Percentiles rank a stretch among this genome's conserved stretches.
These are phyloP conservation scores for Neonectria faginata DNA, from an alignment of 2,329 filamentous ascomycete species.

Conservation along the genomic window DNA sequence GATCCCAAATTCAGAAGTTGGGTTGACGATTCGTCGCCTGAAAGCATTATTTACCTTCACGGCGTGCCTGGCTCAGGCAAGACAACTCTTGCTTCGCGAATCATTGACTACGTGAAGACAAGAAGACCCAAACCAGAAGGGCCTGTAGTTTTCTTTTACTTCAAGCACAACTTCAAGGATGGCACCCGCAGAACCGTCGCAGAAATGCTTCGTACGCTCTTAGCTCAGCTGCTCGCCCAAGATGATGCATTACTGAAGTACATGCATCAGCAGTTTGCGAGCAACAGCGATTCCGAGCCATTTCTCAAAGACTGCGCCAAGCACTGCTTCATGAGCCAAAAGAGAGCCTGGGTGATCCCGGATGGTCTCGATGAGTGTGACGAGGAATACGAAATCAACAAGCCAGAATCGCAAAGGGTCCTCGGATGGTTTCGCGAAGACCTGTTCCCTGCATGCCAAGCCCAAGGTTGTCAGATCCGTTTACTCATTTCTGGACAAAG, in stretches of 20 bases:
- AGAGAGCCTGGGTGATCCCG: constrained; percentile 46
- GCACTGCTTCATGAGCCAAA: background rate
- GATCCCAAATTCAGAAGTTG: background rate
- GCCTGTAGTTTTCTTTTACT: background rate
- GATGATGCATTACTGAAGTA: background rate
- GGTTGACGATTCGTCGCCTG: background rate
- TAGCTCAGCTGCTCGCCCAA: background rate
- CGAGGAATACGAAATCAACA: constrained; percentile 45
- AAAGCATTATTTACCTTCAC: background rate
- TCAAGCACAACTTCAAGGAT: background rate
- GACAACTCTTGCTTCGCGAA: background rate
- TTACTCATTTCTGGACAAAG: background rate
- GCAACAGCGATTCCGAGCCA: background rate
- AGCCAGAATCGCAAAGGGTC: background rate
- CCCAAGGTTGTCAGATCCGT: background rate
- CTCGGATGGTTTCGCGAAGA: background rate
- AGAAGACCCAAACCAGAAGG: background rate
- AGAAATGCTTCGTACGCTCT: background rate
- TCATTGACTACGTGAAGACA: background rate
- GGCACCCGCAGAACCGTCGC: background rate
- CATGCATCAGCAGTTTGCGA: background rate
- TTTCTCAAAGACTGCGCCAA: background rate
- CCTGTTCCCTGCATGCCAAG: background rate
- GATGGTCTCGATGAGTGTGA: constrained; percentile 50
- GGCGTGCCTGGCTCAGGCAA: background rate